phyloP scores from a whole-genome alignment of 129 eudicot species.

The Heracleum sosnowskyi region DNA sequence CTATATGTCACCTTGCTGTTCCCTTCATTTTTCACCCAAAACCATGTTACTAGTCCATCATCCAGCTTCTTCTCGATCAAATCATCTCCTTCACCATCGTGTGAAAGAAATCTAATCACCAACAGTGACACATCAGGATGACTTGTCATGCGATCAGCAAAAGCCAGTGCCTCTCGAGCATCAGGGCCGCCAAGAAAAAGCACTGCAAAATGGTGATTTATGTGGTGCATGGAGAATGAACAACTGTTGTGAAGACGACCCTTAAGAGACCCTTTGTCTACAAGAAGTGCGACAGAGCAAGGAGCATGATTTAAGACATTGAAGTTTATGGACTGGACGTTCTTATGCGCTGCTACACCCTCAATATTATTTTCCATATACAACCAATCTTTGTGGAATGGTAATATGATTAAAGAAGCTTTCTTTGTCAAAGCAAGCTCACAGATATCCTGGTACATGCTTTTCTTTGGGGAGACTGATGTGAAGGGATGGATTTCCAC shows the following conservation, averaged over 20 bases:
- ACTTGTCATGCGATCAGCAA: slow-evolving; percentile 61
- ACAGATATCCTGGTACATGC: slow-evolving; percentile 93
- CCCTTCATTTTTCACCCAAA: slow-evolving; percentile 91
- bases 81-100: slow-evolving; percentile 53
- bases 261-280: slow-evolving; percentile 31
- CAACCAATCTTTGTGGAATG: slow-evolving; percentile 16
- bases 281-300: slow-evolving; percentile 72
- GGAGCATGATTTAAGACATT: slow-evolving; percentile 58
- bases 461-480: slow-evolving; percentile 49
- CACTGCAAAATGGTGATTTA: slow-evolving; percentile 13
- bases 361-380: slow-evolving; percentile 16
- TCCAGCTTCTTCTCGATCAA: slow-evolving; percentile 75
- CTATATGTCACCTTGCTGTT: slow-evolving; percentile 50
- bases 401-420: slow-evolving; percentile 52
- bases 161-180: slow-evolving; percentile 72
- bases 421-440: slow-evolving; percentile 62
- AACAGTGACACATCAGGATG: slow-evolving; percentile 47
- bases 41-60: slow-evolving; percentile 82
- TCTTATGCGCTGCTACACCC: slow-evolving; percentile 17
- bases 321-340: slow-evolving; percentile 30
- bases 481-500: slow-evolving; percentile 48
- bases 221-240: background rate
- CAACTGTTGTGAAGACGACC: background rate
- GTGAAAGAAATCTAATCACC: slow-evolving; percentile 62
- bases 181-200: slow-evolving; percentile 83